Percentiles rank a stretch among this genome's conserved stretches.
phyloP scores from a whole-genome alignment of 23 red algal species.

The Cyanidium caldarium region DNA sequence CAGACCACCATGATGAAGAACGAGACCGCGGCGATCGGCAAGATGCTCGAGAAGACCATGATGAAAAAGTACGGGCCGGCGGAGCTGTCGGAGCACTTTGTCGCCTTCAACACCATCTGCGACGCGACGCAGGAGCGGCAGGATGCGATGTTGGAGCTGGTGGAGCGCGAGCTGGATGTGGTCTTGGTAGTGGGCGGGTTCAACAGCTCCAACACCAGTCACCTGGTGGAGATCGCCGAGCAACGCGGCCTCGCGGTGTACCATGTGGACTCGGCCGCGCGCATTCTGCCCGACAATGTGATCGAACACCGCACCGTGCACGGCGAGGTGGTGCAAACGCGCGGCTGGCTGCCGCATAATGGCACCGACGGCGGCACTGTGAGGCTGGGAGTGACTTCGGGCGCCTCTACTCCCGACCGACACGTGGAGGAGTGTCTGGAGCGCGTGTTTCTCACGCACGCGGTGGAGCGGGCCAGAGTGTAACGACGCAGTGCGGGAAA shows the following conservation, averaged over 20 bases:
- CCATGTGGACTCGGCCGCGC: constrained; percentile 62
- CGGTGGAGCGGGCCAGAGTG: constrained; percentile 17
- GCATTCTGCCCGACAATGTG: constrained; percentile 58
- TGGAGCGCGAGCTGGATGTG: constrained; percentile 46
- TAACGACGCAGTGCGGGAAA: too few species aligned
- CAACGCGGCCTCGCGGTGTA: constrained; percentile 53
- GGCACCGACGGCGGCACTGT: constrained; percentile 16
- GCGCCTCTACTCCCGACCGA: constrained; percentile 81
- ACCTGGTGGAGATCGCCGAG: constrained; percentile 91
- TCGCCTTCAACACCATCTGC: constrained; percentile 95
- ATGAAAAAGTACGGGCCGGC: constrained; percentile 73
- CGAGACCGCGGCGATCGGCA: constrained; percentile 82
- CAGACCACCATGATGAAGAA: constrained; percentile 98
- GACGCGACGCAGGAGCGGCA: constrained; percentile 99
- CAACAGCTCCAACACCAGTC: constrained; percentile 88
- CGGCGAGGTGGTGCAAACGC: constrained; percentile 23
- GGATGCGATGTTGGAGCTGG: constrained; percentile 83
- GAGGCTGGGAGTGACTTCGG: constrained; percentile 75
- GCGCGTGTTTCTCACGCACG: constrained; percentile 80
- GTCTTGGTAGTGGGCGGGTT: constrained; percentile 92
- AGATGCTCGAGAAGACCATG: constrained; percentile 89
- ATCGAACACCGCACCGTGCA: constrained; percentile 36
- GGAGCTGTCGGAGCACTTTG: constrained; percentile 55
- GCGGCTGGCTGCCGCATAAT: constrained; percentile 34
- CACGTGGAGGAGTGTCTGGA: constrained; percentile 83